phyloP scores from a whole-genome alignment of 495 filamentous ascomycete species.

The Tuber indicum region DNA sequence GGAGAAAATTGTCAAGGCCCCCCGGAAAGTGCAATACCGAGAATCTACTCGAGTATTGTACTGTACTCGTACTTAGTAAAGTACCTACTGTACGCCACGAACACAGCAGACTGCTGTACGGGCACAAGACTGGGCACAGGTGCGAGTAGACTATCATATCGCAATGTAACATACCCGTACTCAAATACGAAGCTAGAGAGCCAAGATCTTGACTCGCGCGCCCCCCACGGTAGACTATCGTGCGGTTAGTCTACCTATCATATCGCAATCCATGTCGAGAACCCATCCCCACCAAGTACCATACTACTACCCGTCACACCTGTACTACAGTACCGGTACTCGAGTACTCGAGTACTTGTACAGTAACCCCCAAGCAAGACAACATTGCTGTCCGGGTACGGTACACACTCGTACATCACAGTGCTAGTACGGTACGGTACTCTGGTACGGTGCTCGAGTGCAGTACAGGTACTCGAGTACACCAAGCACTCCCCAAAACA shows the following conservation, averaged over 20 bases:
- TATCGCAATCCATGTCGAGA: constrained; percentile 1
- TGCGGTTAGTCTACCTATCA: neutral
- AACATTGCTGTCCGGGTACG: neutral
- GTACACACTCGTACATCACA: too few species aligned
- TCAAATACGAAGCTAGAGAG: neutral
- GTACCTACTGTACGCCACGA: neutral
- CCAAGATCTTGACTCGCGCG: neutral
- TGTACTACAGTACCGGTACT: too few species aligned
- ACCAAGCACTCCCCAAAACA: neutral
- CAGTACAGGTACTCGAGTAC: neutral
- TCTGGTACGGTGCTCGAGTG: neutral
- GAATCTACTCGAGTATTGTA: neutral
- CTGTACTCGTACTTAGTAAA: too few species aligned
- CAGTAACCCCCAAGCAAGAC: neutral
- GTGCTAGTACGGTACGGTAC: neutral
- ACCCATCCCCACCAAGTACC: neutral
- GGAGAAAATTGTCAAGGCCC: too few species aligned
- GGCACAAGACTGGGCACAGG: too few species aligned
- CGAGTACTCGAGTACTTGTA: too few species aligned
- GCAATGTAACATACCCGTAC: neutral
- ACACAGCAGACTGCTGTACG: neutral
- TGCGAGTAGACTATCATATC: too few species aligned
- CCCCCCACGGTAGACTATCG: neutral
- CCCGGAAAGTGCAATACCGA: too few species aligned
- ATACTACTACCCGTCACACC: neutral